These are phyloP conservation scores for Forsythia viridissima DNA, from an alignment of 257 asterid genomes.

Conservation along the genomic window DNA sequence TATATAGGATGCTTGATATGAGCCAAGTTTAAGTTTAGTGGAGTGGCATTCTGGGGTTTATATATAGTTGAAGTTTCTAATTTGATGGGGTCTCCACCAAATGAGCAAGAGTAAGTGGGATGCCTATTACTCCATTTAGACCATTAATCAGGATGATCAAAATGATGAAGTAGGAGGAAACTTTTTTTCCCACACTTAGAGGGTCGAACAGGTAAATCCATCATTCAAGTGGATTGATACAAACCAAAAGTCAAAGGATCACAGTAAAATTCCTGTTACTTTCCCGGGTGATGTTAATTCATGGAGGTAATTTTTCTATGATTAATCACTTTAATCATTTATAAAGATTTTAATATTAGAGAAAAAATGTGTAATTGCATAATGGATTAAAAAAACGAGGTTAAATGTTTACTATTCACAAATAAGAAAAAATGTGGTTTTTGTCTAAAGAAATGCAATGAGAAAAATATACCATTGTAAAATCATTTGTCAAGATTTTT, in stretches of 20 bases:
- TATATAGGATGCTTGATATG: neutral
- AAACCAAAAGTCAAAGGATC: constrained; percentile 27
- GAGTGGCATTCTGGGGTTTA: constrained; percentile 12
- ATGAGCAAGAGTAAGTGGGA: constrained; percentile 55
- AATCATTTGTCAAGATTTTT: neutral
- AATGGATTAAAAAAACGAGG: no score
- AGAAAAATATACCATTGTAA: no score
- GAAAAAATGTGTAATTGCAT: no score
- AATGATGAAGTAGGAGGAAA: constrained; percentile 27
- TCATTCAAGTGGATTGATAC: constrained; percentile 22
- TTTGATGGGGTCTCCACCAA: constrained; percentile 23
- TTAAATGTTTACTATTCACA: neutral
- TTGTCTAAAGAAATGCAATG: neutral
- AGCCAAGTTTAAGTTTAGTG: neutral
- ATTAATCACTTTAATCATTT: neutral
- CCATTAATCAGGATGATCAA: constrained; percentile 15
- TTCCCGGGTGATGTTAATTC: constrained; percentile 24
- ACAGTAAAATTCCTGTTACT: constrained; percentile 31
- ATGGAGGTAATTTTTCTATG: neutral
- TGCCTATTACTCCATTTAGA: constrained; percentile 31
- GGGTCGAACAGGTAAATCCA: constrained; percentile 29
- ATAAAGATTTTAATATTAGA: neutral
- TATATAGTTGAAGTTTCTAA: constrained; percentile 22
- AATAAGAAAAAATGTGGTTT: neutral
- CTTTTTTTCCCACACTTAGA: neutral